Evolutionary conservation across 177 flowering plant species (phyloP).

Genomic region (Tripterygium wilfordii): DNA sequence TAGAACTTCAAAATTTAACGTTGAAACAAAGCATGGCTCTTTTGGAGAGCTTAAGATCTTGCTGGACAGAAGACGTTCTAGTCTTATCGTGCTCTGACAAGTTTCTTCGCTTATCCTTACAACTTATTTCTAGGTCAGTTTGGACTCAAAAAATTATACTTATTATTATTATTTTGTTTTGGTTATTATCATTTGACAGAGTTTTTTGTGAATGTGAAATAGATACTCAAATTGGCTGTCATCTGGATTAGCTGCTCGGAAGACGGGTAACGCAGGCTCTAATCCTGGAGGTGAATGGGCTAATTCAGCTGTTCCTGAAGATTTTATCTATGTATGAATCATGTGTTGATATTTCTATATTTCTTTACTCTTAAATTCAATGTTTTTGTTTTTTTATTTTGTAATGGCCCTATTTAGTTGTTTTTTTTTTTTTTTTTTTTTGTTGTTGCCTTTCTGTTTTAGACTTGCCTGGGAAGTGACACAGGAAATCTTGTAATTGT

Average conservation of each 20-base stretch:
- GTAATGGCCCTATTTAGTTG: background rate
- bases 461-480: too few relatives aligned
- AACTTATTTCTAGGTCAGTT: constrained; percentile 82
- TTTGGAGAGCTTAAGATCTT: constrained; percentile 76
- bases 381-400: background rate
- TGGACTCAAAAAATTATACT: constrained; percentile 1
- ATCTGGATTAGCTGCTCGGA: constrained; percentile 67
- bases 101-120: constrained; percentile 84
- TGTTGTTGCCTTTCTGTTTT: too few relatives aligned
- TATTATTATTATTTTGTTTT: background rate
- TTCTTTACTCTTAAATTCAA: background rate
- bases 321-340: constrained; percentile 66
- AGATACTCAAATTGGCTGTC: constrained; percentile 90
- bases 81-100: constrained; percentile 81
- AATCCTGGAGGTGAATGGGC: constrained; percentile 79
- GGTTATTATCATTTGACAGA: background rate
- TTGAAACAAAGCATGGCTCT: constrained; percentile 76
- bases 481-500: too few relatives aligned
- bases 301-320: constrained; percentile 68
- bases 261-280: constrained; percentile 34
- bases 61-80: constrained; percentile 92
- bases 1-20: constrained; percentile 32
- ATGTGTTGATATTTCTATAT: background rate
- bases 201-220: constrained; percentile 1
- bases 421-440: too few relatives aligned